Evolutionary conservation across 2,329 filamentous ascomycete genomes (phyloP).

Genomic region (Aspergillus arachidicola): DNA sequence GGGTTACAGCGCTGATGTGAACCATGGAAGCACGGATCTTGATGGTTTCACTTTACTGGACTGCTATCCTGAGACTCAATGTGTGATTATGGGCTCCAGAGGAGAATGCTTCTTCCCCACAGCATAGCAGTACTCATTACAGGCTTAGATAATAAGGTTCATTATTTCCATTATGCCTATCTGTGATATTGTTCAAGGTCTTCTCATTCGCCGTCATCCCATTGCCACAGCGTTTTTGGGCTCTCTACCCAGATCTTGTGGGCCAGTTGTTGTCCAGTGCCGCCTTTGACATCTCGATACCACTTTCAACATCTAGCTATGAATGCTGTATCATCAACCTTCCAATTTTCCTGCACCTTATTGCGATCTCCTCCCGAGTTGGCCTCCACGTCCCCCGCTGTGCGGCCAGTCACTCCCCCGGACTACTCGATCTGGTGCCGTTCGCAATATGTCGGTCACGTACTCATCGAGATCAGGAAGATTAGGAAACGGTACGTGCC

Average conservation of each 20-base stretch:
- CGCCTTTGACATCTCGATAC: not conserved
- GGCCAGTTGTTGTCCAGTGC: not conserved
- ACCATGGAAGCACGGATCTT: not conserved
- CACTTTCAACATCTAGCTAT: not conserved
- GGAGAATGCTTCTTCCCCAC: not conserved
- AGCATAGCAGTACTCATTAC: not conserved
- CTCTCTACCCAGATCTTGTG: not conserved
- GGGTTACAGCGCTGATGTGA: not conserved
- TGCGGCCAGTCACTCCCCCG: not conserved
- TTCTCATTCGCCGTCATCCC: not conserved
- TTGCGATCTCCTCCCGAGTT: not conserved
- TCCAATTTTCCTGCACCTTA: not conserved
- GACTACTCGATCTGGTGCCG: not conserved
- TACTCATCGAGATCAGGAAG: not conserved
- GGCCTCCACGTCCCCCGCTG: not conserved
- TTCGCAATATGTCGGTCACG: not conserved
- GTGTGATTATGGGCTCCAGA: not conserved
- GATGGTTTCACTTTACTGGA: not conserved
- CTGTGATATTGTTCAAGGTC: not conserved
- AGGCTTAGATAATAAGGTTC: not conserved
- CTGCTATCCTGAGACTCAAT: not conserved
- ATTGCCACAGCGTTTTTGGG: not conserved
- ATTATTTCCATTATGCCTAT: not conserved
- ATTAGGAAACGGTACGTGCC: not conserved
- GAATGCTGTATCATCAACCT: not conserved